Evolutionary conservation across 257 asterid species (phyloP).

Genomic region (Ballota nigra): DNA sequence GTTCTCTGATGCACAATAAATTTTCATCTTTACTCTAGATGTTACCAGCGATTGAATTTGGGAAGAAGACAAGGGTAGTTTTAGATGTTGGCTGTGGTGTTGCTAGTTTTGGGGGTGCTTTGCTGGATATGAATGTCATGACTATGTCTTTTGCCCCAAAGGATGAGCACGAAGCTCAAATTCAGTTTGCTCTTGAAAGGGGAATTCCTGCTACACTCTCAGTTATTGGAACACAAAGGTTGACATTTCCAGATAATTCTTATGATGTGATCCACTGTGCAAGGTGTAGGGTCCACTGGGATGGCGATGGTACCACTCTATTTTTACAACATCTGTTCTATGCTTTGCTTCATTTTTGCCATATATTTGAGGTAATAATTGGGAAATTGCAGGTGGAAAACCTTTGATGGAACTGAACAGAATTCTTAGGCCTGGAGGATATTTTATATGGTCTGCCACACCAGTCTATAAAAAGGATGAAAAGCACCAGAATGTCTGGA

Average conservation of each 20-base stretch:
- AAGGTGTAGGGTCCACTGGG: conserved; percentile 98
- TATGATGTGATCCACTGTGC: conserved; percentile 93
- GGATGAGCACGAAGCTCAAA: conserved; percentile 99
- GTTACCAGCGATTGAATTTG: conserved; percentile 68
- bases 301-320: conserved; percentile 65
- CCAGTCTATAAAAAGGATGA: conserved; percentile 81
- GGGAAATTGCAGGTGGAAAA: conserved; percentile 66
- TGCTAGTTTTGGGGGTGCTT: conserved; percentile 96
- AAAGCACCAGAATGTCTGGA: conserved; percentile 69
- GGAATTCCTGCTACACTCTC: conserved; percentile 93
- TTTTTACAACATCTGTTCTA: conserved; percentile 13
- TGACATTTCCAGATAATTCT: conserved; percentile 75
- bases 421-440: conserved; percentile 96
- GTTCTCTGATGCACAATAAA: conserved; percentile 6
- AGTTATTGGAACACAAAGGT: conserved; percentile 83
- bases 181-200: conserved; percentile 95
- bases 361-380: not conserved
- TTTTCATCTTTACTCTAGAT: conserved; percentile 38
- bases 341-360: conserved; percentile 10
- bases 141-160: conserved; percentile 98
- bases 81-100: conserved; percentile 99
- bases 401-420: conserved; percentile 92
- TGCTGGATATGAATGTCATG: conserved; percentile 71
- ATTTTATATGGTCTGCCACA: conserved; percentile 92
- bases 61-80: conserved; percentile 78